Conservation (phyloP, 176 grass and related monocot species). For the maize (Zea mays) region DNA sequence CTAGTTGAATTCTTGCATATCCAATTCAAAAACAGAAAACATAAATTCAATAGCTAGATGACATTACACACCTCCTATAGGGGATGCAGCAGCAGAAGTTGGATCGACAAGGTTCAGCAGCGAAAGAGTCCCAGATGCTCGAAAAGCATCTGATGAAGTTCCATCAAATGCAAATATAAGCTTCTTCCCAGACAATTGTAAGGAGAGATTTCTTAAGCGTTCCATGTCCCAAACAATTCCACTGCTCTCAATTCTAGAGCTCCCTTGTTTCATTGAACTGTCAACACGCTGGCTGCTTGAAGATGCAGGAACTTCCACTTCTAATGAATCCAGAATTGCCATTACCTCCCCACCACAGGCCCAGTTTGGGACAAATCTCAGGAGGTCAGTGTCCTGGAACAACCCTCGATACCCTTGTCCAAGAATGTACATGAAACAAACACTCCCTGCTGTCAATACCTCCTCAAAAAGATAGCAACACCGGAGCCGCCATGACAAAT, state of each 20-base stretch:
- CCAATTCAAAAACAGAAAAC: conserved; percentile 39
- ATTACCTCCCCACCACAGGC: conserved; percentile 92
- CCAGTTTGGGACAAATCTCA: conserved; percentile 84
- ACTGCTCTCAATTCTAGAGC: conserved; percentile 72
- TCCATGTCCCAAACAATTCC: conserved; percentile 99
- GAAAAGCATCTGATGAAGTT: conserved; percentile 92
- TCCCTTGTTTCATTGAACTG: conserved; percentile 79
- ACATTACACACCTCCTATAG: conserved; percentile 75
- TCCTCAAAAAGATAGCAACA: conserved; percentile 98
- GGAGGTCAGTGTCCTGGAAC: conserved; percentile 94
- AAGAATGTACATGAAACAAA: conserved; percentile 99
- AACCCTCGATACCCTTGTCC: conserved; percentile 89
- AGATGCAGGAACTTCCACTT: conserved; percentile 62
- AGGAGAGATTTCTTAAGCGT: conserved; percentile 75
- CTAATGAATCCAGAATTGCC: conserved; percentile 90
- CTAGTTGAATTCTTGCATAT: conserved; percentile 35
- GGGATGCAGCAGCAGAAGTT: conserved; percentile 94
- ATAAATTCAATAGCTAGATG: conserved; percentile 38
- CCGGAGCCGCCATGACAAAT: conserved; percentile 80
- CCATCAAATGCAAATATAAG: conserved; percentile 99
- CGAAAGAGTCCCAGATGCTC: conserved; percentile 89
- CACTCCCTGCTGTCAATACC: conserved; percentile 80
- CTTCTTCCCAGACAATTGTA: conserved; percentile 88
- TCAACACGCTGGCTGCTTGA: conserved; percentile 74
- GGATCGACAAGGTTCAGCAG: conserved; percentile 98